A percentile compares a stretch with the other conserved stretches of the same genome.
These are phyloP conservation scores for Sequoia sempervirens DNA, from an alignment of 75 land plant species.

Conservation along the genomic window DNA sequence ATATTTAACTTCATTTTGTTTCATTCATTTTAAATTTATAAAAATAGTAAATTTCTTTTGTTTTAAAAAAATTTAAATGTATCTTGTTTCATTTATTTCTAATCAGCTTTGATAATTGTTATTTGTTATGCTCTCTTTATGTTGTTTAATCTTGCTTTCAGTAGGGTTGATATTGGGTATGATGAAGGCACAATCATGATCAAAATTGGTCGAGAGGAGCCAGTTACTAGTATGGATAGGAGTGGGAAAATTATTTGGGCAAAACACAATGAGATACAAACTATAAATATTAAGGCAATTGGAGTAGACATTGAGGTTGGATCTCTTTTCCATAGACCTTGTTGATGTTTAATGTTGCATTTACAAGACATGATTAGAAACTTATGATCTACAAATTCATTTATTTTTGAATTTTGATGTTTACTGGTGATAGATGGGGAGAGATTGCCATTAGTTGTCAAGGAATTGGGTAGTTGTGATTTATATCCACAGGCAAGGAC, in stretches of 20 bases:
- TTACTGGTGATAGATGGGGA: slow-evolving; percentile 92
- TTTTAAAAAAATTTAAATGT: too few species aligned
- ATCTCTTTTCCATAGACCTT: background rate
- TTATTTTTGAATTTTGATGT: background rate
- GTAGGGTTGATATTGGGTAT: slow-evolving; percentile 94
- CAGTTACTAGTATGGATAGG: slow-evolving; percentile 96
- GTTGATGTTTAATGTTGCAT: background rate
- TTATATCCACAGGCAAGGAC: slow-evolving; percentile 84
- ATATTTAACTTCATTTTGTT: too few species aligned
- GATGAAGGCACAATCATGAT: slow-evolving; percentile 99
- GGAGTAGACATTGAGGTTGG: slow-evolving; percentile 81
- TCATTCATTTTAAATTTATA: too few species aligned
- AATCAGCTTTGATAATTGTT: background rate
- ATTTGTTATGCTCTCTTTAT: background rate
- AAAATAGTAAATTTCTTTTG: too few species aligned
- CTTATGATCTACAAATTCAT: background rate
- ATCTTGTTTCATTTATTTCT: too few species aligned
- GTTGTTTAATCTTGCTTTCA: background rate
- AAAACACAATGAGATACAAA: slow-evolving; percentile 97
- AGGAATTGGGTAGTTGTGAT: slow-evolving; percentile 98
- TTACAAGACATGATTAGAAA: background rate
- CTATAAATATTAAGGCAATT: slow-evolving; percentile 85
- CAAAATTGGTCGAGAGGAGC: slow-evolving; percentile 91
- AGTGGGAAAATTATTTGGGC: slow-evolving; percentile 98
- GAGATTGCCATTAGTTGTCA: slow-evolving; percentile 90